Percentiles rank a stretch among this genome's conserved stretches.
Evolutionary conservation across 495 filamentous ascomycete genomes (phyloP).

Genomic region (Penicillium desertorum): DNA sequence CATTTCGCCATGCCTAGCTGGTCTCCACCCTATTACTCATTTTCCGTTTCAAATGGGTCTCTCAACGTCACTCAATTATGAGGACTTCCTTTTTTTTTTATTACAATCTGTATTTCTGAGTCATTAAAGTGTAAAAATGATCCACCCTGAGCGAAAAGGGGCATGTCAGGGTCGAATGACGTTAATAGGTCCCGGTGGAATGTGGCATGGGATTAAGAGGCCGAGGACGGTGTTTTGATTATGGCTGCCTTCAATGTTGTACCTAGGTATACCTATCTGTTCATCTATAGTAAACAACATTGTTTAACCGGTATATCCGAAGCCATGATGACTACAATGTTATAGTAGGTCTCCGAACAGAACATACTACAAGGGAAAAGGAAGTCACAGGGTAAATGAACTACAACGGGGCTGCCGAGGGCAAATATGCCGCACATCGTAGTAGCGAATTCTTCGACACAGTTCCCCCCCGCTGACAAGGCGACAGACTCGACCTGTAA

Average conservation of each 20-base stretch:
- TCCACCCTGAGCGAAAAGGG: slow-evolving; percentile 2
- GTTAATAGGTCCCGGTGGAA: slow-evolving; percentile 6
- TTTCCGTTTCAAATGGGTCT: slow-evolving; percentile 1
- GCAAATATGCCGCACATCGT: not conserved
- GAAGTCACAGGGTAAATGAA: not conserved
- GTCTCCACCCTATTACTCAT: slow-evolving; percentile 14
- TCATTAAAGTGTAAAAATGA: slow-evolving; percentile 4
- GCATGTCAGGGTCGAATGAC: slow-evolving; percentile 7
- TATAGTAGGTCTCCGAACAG: not conserved
- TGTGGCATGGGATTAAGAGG: slow-evolving; percentile 9
- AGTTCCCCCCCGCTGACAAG: not conserved
- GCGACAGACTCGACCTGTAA: not conserved
- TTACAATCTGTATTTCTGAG: not conserved
- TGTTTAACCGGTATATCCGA: not conserved
- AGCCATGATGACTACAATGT: not conserved
- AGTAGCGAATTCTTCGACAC: not conserved
- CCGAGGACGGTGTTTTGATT: not conserved
- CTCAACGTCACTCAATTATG: slow-evolving; percentile 9
- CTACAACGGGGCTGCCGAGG: not conserved
- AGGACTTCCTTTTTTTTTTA: not conserved
- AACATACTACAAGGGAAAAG: not conserved
- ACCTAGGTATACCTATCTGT: not conserved
- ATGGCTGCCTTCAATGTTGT: not conserved
- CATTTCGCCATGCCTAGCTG: not conserved
- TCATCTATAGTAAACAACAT: not conserved